Conservation (phyloP, 1,284 basidiomycete species). For the Pseudozyma flocculosa region DNA sequence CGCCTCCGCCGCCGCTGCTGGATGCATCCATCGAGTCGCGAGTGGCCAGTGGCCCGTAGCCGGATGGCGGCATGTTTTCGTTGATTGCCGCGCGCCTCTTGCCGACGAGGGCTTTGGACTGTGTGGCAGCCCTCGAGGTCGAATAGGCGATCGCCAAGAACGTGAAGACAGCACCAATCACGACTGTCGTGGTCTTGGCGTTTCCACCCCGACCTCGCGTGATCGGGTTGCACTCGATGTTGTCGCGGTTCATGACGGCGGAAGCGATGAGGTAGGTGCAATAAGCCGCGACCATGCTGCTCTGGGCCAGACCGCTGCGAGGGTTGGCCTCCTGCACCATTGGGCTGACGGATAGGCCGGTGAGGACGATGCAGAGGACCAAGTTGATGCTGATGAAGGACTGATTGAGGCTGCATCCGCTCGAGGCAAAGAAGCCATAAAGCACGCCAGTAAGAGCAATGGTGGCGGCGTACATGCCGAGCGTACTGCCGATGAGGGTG, state of each 20-base stretch:
- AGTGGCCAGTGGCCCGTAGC: constrained; percentile 49
- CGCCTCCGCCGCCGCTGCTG: constrained; percentile 64
- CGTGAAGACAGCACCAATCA: constrained; percentile 91
- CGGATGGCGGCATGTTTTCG: constrained; percentile 58
- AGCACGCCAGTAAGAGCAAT: constrained; percentile 83
- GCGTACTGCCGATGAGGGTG: constrained; percentile 90
- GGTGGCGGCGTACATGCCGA: constrained; percentile 78
- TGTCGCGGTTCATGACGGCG: constrained; percentile 87
- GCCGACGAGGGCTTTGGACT: constrained; percentile 84
- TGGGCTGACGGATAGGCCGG: constrained; percentile 80
- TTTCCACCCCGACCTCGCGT: constrained; percentile 65
- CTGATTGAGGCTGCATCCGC: constrained; percentile 83
- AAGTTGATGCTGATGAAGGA: constrained; percentile 97
- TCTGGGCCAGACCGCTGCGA: constrained; percentile 89
- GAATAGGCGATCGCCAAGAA: constrained; percentile 98
- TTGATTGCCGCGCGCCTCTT: constrained; percentile 64
- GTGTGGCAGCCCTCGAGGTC: constrained; percentile 91
- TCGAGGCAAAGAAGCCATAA: constrained; percentile 86
- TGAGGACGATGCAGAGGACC: constrained; percentile 75
- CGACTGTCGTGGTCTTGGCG: constrained; percentile 81
- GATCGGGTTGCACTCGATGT: constrained; percentile 84
- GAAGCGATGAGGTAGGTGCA: constrained; percentile 94
- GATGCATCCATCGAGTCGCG: constrained; percentile 33
- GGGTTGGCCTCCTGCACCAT: constrained; percentile 89
- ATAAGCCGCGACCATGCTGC: constrained; percentile 93